Base-by-base conservation (phyloP, 1,284 basidiomycete genomes). In the Hemileia vastatrix region DNA sequence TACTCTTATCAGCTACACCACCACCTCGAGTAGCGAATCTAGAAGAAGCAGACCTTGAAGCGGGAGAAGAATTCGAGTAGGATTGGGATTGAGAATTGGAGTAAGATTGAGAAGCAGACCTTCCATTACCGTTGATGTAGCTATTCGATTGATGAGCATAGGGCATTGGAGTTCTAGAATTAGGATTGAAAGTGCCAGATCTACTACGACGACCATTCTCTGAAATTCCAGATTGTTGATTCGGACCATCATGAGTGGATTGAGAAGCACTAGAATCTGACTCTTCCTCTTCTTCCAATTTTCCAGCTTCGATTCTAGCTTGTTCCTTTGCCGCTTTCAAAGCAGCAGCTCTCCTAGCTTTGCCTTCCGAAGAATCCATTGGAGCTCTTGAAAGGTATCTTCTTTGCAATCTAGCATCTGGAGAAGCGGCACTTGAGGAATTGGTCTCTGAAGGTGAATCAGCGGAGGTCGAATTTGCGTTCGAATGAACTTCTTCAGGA, bases 1-100 rank as follows among this genome's bases (percentile, higher is more conserved):
- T 53, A 18, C 8, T 62, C 43, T 6, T 54, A 48, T 21, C 47
- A 23, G 59, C 43, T 36, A 36, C 49, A 54, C 11, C 44, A 54
- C 47, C 45, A 11, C 11, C 8, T 11, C 15, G 8, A 11, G 36
- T 9, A 40, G 8, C 15, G 36, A 40, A 40, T 40, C 36, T 40
- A 40, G 36, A 40, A 40, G 36, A 40, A 40, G 9, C 15, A 40
- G 36, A 40, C 15, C 36, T 9, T 40, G 36, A 40, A 40, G 36
- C 36, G 8, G 36, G 36, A 40, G 36, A 40, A 40, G 8, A 11
- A 9, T 40, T 9, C 8, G 36, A 40, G 36, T 40, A 40, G 36
- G 15, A 40, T 40, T 40, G 36, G 36, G 36, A 40, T 9, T 40
- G 36, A 40, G 36, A 40, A 11, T 40, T 9, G 15, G 36, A 40